Percentiles rank a stretch among this genome's conserved stretches.
Conservation (phyloP, 2,329 filamentous ascomycete genomes). For the Aspergillus puulaauensis region DNA sequence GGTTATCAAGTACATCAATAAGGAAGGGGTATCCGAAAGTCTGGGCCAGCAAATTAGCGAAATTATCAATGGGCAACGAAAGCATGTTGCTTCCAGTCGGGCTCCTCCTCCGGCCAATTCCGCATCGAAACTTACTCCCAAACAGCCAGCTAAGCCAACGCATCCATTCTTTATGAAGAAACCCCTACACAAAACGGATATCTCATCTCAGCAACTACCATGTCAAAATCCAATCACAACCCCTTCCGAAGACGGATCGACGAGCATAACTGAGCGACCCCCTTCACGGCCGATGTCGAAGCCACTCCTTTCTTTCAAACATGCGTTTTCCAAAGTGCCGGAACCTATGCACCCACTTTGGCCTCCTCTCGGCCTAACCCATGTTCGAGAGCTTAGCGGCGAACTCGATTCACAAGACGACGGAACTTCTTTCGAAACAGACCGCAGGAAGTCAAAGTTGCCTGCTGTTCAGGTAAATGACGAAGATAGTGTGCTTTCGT, state of each 20-base stretch:
- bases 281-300: neutral
- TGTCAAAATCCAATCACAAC: neutral
- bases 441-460: conserved; percentile 41
- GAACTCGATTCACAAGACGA: neutral
- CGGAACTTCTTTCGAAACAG: conserved; percentile 3
- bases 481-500: conserved; percentile 33
- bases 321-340: conserved; percentile 26
- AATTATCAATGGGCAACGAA: conserved; percentile 53
- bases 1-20: conserved; percentile 59
- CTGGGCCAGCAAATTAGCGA: conserved; percentile 63
- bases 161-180: conserved; percentile 72
- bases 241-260: neutral
- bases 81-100: conserved; percentile 23
- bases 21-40: conserved; percentile 44
- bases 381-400: conserved; percentile 51
- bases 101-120: conserved; percentile 18
- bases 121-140: conserved; percentile 14
- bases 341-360: conserved; percentile 38
- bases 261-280: neutral
- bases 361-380: conserved; percentile 37
- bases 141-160: conserved; percentile 46
- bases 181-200: conserved; percentile 27
- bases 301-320: conserved; percentile 19
- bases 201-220: neutral
- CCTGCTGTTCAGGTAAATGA: conserved; percentile 31